Evolutionary conservation across 768 basidiomycete species (phyloP).

Genomic region (Agrocybe chaxingu): DNA sequence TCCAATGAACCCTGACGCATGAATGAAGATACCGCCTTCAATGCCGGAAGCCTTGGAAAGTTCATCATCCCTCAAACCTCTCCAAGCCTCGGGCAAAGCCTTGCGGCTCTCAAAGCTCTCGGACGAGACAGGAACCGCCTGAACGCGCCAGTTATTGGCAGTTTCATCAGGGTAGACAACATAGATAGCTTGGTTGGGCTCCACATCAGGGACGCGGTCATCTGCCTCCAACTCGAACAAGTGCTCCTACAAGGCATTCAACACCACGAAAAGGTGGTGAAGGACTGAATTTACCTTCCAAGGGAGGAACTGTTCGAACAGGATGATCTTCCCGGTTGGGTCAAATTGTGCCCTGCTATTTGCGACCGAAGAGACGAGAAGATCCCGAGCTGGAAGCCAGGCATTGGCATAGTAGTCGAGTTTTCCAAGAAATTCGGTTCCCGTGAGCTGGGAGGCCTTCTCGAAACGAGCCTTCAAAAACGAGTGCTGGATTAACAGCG

Average conservation of each 20-base stretch:
- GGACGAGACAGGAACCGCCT: slow-evolving; percentile 80
- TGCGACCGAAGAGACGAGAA: slow-evolving; percentile 61
- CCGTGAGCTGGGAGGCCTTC: slow-evolving; percentile 78
- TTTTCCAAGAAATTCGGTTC: slow-evolving; percentile 77
- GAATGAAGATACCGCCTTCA: slow-evolving; percentile 85
- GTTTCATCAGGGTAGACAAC: slow-evolving; percentile 88
- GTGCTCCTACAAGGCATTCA: slow-evolving; percentile 53
- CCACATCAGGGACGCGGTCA: slow-evolving; percentile 31
- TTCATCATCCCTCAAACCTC: slow-evolving; percentile 84
- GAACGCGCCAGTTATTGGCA: slow-evolving; percentile 79
- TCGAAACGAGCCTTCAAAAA: slow-evolving; percentile 60
- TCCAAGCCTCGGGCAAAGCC: slow-evolving; percentile 90
- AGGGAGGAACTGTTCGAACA: slow-evolving; percentile 77
- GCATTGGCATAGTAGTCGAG: slow-evolving; percentile 82
- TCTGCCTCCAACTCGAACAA: slow-evolving; percentile 83
- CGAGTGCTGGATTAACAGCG: neutral
- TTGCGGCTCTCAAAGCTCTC: slow-evolving; percentile 91
- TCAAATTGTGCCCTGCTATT: slow-evolving; percentile 58
- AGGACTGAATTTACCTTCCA: slow-evolving; percentile 68
- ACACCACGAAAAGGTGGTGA: neutral
- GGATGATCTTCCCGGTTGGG: slow-evolving; percentile 69
- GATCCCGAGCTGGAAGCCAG: slow-evolving; percentile 89
- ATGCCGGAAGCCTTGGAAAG: slow-evolving; percentile 74
- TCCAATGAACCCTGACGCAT: slow-evolving; percentile 96
- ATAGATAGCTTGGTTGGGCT: slow-evolving; percentile 65